Percentiles rank a stretch among this genome's conserved stretches.
phyloP scores from a whole-genome alignment of 2,329 filamentous ascomycete species.

The Ophiostoma himal-ulmi region DNA sequence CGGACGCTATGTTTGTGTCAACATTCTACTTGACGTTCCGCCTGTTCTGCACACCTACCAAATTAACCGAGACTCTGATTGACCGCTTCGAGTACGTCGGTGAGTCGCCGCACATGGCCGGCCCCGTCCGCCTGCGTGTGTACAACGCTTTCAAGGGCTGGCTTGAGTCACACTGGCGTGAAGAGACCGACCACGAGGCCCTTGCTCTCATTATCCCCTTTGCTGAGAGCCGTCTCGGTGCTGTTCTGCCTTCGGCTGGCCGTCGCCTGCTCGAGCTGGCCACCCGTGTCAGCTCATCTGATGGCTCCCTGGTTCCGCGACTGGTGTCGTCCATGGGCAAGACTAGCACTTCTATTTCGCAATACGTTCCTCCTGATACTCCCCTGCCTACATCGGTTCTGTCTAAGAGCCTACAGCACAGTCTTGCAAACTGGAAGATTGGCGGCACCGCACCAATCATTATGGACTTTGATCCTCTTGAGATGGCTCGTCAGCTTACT shows the following conservation, averaged over 20 bases:
- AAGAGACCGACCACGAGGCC: constrained; percentile 70
- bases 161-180: constrained; percentile 92
- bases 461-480: constrained; percentile 83
- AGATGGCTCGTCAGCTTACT: constrained; percentile 87
- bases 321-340: constrained; percentile 83
- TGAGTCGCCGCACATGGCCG: constrained; percentile 66
- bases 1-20: constrained; percentile 84
- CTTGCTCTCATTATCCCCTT: constrained; percentile 73
- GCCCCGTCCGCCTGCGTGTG: constrained; percentile 78
- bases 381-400: constrained; percentile 65
- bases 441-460: constrained; percentile 67
- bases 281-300: constrained; percentile 65
- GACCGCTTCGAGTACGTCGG: constrained; percentile 89
- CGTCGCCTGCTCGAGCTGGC: constrained; percentile 74
- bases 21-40: constrained; percentile 96
- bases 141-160: constrained; percentile 97
- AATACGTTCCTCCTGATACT: constrained; percentile 64
- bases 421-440: constrained; percentile 64
- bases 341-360: constrained; percentile 67
- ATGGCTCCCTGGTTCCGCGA: constrained; percentile 72
- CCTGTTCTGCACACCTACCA: constrained; percentile 75
- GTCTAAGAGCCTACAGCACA: constrained; percentile 67
- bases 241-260: constrained; percentile 67
- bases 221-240: constrained; percentile 64
- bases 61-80: constrained; percentile 76